These are phyloP conservation scores for Ogataea polymorpha DNA, from an alignment of 805 yeast species.

Conservation along the genomic window DNA sequence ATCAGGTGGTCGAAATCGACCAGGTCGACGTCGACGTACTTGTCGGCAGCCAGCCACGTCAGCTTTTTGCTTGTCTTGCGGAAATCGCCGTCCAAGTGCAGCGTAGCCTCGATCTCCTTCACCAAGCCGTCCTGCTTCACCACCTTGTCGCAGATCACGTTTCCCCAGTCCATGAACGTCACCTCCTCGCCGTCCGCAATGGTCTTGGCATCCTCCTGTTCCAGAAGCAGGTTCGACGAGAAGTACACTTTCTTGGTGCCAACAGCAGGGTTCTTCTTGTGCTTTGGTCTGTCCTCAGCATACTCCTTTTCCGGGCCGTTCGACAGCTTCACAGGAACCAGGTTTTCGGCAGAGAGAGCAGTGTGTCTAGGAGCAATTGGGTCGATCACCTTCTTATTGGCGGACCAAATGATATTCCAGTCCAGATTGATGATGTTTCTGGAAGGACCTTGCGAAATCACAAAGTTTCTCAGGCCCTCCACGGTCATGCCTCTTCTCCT, in stretches of 20 bases:
- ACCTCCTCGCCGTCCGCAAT: slow-evolving; percentile 81
- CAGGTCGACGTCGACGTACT: slow-evolving; percentile 68
- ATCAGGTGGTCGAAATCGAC: slow-evolving; percentile 93
- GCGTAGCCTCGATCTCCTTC: slow-evolving; percentile 64
- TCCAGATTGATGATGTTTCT: slow-evolving; percentile 94
- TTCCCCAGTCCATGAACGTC: slow-evolving; percentile 99
- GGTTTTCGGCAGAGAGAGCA: slow-evolving; percentile 63
- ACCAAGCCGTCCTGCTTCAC: slow-evolving; percentile 50
- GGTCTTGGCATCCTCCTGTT: slow-evolving; percentile 76
- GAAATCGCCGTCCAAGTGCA: slow-evolving; percentile 95
- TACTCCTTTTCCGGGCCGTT: slow-evolving; percentile 65
- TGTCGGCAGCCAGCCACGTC: slow-evolving; percentile 89
- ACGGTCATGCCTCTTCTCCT: slow-evolving; percentile 99
- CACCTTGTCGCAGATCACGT: slow-evolving; percentile 73
- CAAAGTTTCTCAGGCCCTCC: slow-evolving; percentile 92
- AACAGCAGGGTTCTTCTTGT: slow-evolving; percentile 90
- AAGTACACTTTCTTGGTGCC: slow-evolving; percentile 79
- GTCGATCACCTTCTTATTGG: slow-evolving; percentile 94
- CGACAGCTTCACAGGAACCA: slow-evolving; percentile 64
- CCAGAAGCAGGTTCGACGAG: slow-evolving; percentile 64
- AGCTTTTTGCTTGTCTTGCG: slow-evolving; percentile 91
- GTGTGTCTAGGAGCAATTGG: slow-evolving; percentile 96
- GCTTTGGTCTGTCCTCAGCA: slow-evolving; percentile 80
- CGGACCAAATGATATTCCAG: slow-evolving; percentile 97
- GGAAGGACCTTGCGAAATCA: slow-evolving; percentile 96